Base-by-base conservation (phyloP, 2,329 filamentous ascomycete species). In the Colletotrichum scovillei region DNA sequence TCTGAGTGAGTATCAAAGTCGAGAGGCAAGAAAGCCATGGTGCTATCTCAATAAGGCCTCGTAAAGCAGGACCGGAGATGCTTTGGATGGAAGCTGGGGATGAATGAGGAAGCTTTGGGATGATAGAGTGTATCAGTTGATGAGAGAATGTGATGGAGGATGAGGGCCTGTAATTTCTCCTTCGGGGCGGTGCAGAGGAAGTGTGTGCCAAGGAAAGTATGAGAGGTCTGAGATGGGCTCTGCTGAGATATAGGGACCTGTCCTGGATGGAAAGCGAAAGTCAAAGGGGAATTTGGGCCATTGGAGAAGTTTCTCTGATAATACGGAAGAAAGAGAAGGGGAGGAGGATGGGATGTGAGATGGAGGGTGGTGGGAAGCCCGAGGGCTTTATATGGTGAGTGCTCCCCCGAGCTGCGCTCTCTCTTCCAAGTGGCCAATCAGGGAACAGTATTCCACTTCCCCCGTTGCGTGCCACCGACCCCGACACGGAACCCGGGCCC, bases 351-450 rank as follows among this genome's bases (percentile, higher is more conserved):
- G 68, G 62, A 55, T 63, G 42, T 30, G 59, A 19, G 49, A 69
- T 42, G 74, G 72, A 64, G 64, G 73, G 58, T 58, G 66, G 74
- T 66, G 74, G 74, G 74, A 71, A 59, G 42, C 53, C 52, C 55
- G 60, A 53, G 69, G 72, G 65, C 72, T 75, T 75, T 75, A 75
- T 75, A 62, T 75, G 72, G 65, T 73, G 69, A 75, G 73, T 75
- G 58, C 8, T 52, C 46, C 57, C 24, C 65, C 55, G 19, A 28
- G 58, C 46, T 59, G 59, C 64, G 32, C 66, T 66, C 69, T 66
- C 59, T 65, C 60, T 59, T 68, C 69, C 60, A 26, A n/a, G 16
- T 63, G 66, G 55, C 74, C 74, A 75, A 75, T 75, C 62, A 75
- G 42, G 16, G 63, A 7, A 26, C 52, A 6, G 60, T 7, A 58